Conservation (phyloP, 208 protist genomes). For the Crithidia mellificae region DNA sequence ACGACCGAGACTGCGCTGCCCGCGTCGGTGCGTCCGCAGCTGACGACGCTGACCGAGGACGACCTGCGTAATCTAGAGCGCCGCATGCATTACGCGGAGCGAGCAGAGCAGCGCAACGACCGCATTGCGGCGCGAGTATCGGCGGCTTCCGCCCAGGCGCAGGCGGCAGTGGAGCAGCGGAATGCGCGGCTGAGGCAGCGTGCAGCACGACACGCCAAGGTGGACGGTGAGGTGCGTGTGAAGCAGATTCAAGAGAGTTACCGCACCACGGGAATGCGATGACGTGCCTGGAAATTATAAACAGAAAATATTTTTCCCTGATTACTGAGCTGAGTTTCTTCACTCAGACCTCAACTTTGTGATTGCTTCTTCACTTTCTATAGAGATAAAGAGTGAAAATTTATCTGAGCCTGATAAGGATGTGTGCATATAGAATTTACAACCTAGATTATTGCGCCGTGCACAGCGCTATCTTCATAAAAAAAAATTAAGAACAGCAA, state of each 20-base stretch:
- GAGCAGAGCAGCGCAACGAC: conserved; percentile 16
- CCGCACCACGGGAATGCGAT: conserved; percentile 20
- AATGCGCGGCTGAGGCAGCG: conserved; percentile 9
- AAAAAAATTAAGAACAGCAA: no score
- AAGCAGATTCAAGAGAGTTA: conserved; percentile 33
- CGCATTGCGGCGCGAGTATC: conserved; percentile 35
- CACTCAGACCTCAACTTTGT: no score
- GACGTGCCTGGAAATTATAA: no score
- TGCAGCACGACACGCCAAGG: conserved; percentile 26
- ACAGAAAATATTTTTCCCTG: no score
- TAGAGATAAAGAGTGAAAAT: no score
- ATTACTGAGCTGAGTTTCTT: no score
- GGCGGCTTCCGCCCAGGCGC: conserved; percentile 14
- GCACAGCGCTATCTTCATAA: no score
- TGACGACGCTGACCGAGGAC: conserved; percentile 34
- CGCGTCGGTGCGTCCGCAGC: conserved; percentile 49
- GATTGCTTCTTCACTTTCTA: no score
- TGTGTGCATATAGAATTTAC: no score
- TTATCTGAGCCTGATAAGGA: no score
- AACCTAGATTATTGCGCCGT: no score
- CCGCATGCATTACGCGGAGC: conserved; percentile 32
- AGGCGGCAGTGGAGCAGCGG: conserved; percentile 15
- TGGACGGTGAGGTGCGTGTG: conserved; percentile 14
- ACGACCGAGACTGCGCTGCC: conserved; percentile 20
- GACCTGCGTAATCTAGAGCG: conserved; percentile 47